Base-by-base conservation (phyloP, 2,329 filamentous ascomycete species). In the Rachicladosporium sp. region DNA sequence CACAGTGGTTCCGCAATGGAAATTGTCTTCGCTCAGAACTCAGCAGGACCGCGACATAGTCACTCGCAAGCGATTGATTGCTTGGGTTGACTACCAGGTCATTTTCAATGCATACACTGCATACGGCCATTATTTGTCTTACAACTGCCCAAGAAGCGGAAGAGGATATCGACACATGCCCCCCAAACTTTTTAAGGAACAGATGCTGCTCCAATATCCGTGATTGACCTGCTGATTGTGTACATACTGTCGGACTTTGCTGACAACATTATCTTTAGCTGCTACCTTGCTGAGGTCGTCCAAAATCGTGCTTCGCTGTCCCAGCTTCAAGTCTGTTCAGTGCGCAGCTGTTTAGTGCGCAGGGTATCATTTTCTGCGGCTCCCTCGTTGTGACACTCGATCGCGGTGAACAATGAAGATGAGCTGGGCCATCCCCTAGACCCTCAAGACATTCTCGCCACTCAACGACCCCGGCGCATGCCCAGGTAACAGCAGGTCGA, bases 401-500 rank as follows among this genome's bases (percentile, higher is more conserved):
- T 8, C 11, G 15, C 7, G 7, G 15, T 15, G 15, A 11, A 33
- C 31, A 13, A 23, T 5, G n/a, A 38, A 23, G 10, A 7, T 19
- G 30, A 29, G 15, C 3, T 5, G 5, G 15, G 19, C 15, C 27
- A 9, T 10, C 13, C 36, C 12, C 6, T 13, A n/a, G 13, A 19
- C 5, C 21, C 11, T 31, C 12, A 38, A 13, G 31, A n/a, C 13
- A 5, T n/a, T 15, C 12, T 3, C 30, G 21, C 15, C 19, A 27
- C 8, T n/a, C 32, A 12, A 6, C 30, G 13, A 42, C 33, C 23
- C 52, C 43, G 19, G 39, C 41, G 37, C 15, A 19, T 46, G 44
- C 31, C 50, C 50, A 8, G 56, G 54, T 32, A 57, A 40, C 42
- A 78, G 57, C 61, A 75, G 71, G 45, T 76, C 69, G 47, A 93